These are phyloP conservation scores for Gaeumannomyces tritici DNA, from an alignment of 2,329 filamentous ascomycete genomes.

Conservation along the genomic window DNA sequence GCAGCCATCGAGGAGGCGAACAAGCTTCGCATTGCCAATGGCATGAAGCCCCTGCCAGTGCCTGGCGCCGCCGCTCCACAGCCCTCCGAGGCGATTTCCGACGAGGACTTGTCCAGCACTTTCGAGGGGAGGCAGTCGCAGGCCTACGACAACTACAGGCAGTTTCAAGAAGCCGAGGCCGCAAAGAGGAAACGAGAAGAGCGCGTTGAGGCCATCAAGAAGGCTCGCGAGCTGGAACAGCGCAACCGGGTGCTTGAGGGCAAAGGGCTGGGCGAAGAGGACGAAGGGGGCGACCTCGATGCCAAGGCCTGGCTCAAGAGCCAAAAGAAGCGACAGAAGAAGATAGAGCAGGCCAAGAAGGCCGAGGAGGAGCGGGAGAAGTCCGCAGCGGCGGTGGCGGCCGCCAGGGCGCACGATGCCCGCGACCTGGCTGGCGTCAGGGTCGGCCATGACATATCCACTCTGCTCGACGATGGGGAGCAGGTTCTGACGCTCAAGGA, in stretches of 20 bases:
- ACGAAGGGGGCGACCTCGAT: slow-evolving; percentile 57
- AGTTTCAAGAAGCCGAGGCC: slow-evolving; percentile 58
- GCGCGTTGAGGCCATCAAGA: slow-evolving; percentile 74
- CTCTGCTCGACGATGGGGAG: slow-evolving; percentile 75
- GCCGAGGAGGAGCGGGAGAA: slow-evolving; percentile 69
- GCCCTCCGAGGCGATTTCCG: slow-evolving; percentile 28
- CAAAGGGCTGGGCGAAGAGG: slow-evolving; percentile 70
- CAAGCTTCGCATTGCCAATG: slow-evolving; percentile 79
- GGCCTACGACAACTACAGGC: slow-evolving; percentile 63
- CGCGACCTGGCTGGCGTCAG: slow-evolving; percentile 84
- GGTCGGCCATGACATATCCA: slow-evolving; percentile 76
- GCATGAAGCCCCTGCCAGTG: slow-evolving; percentile 81
- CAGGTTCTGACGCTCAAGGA: slow-evolving; percentile 95
- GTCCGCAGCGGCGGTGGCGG: slow-evolving; percentile 56
- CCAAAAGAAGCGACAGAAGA: slow-evolving; percentile 89
- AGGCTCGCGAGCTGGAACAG: slow-evolving; percentile 75
- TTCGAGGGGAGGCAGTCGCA: slow-evolving; percentile 71
- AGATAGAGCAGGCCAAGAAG: slow-evolving; percentile 69
- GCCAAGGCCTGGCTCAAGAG: slow-evolving; percentile 80
- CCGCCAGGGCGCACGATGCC: slow-evolving; percentile 63
- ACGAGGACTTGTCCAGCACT: slow-evolving; percentile 70
- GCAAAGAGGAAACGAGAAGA: slow-evolving; percentile 72
- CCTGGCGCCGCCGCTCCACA: slow-evolving; percentile 48
- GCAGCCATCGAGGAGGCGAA: slow-evolving; percentile 89
- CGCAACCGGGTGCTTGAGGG: slow-evolving; percentile 69